Conservation (phyloP, 2,329 filamentous ascomycete genomes). For the Scopulariopsis brevicaulis region DNA sequence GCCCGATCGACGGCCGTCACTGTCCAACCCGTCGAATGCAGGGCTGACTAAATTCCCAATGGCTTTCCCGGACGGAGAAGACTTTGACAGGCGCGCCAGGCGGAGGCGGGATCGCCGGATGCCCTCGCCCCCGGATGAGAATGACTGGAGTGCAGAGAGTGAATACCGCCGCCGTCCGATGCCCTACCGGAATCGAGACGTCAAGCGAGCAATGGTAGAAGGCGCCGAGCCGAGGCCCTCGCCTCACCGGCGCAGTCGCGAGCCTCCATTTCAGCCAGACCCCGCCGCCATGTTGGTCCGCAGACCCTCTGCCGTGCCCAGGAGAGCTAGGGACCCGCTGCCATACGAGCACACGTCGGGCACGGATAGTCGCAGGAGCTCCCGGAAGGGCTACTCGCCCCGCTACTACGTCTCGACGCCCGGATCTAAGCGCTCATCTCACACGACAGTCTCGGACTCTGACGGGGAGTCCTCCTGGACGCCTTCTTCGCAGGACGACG, state of each 20-base stretch:
- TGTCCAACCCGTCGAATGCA: slow-evolving; percentile 4
- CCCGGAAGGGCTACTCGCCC: slow-evolving; percentile 17
- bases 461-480: slow-evolving; percentile 26
- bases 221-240: slow-evolving; percentile 18
- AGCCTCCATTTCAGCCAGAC: slow-evolving; percentile 2
- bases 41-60: slow-evolving; percentile 7
- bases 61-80: slow-evolving; percentile 10
- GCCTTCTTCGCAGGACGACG: slow-evolving; percentile 20
- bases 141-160: slow-evolving; percentile 18
- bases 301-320: not conserved
- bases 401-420: slow-evolving; percentile 24
- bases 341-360: slow-evolving; percentile 10
- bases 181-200: slow-evolving; percentile 17
- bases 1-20: not conserved
- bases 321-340: not conserved
- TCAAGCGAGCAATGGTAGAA: slow-evolving; percentile 14
- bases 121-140: slow-evolving; percentile 14
- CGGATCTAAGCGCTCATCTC: slow-evolving; percentile 20
- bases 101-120: slow-evolving; percentile 5
- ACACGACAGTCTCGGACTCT: slow-evolving; percentile 23
- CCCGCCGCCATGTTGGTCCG: slow-evolving; percentile 3
- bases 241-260: slow-evolving; percentile 12
- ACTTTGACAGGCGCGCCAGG: slow-evolving; percentile 8
- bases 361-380: slow-evolving; percentile 16
- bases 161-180: slow-evolving; percentile 18